Conservation (phyloP, 169 alveolate species). For the Cryptosporidium bovis region DNA sequence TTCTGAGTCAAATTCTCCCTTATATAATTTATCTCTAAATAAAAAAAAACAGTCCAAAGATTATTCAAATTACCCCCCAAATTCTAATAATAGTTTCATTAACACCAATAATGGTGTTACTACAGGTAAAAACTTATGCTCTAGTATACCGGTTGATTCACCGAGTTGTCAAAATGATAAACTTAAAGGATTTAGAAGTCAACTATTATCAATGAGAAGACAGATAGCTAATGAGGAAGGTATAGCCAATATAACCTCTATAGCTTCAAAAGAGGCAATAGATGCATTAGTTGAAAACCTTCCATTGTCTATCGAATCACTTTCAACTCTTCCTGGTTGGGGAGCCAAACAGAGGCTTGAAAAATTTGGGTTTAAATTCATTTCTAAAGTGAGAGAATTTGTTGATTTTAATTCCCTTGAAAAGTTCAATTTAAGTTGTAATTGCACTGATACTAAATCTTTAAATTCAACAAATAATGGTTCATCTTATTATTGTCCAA, state of each 20-base stretch:
- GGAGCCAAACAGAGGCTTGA: conserved; percentile 60
- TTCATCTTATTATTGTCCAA: conserved; percentile 36
- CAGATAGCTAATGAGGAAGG: conserved; percentile 38
- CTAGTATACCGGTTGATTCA: not conserved
- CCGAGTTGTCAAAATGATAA: not conserved
- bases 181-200: conserved; percentile 53
- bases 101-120: too few relatives aligned
- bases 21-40: not conserved
- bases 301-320: conserved; percentile 35
- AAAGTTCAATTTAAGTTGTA: not conserved
- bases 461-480: not conserved
- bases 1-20: conserved; percentile 14
- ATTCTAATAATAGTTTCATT: too few relatives aligned
- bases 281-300: conserved; percentile 49
- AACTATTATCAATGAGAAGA: conserved; percentile 47
- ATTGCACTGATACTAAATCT: not conserved
- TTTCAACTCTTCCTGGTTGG: conserved; percentile 64
- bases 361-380: conserved; percentile 41
- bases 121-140: too few relatives aligned
- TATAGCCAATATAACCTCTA: conserved; percentile 42
- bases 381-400: conserved; percentile 63
- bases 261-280: conserved; percentile 72
- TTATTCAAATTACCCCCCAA: too few relatives aligned
- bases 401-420: conserved; percentile 16
- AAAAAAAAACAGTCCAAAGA: not conserved